Percentiles rank a stretch among this genome's conserved stretches.
Conservation (phyloP, 768 basidiomycete species). For the Hirschioporus abietinus region DNA sequence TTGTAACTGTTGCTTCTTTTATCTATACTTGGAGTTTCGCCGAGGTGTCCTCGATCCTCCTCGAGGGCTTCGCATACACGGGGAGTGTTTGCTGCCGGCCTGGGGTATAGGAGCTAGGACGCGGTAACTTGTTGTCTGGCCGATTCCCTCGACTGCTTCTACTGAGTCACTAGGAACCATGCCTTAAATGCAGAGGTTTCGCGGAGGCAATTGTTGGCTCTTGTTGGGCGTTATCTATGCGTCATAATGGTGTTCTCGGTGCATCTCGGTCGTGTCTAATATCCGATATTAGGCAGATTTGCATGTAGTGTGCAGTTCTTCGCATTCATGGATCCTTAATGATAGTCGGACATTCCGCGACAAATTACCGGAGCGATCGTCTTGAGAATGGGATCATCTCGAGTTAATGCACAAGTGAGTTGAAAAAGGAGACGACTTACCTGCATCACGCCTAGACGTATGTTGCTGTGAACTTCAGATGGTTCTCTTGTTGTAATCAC, state of each 20-base stretch:
- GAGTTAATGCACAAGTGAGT: neutral
- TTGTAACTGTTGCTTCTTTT: neutral
- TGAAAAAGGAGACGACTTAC: neutral
- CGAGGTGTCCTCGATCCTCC: neutral
- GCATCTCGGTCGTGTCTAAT: neutral
- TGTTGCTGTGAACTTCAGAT: neutral
- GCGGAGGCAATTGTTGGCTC: neutral
- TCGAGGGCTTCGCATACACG: neutral
- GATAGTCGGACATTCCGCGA: neutral
- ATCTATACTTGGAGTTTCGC: neutral
- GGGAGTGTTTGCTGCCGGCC: neutral
- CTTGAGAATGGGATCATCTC: neutral
- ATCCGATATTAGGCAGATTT: neutral
- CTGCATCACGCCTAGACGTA: neutral
- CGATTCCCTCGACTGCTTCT: neutral
- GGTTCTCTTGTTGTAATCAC: neutral
- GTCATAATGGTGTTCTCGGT: neutral
- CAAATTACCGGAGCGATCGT: neutral
- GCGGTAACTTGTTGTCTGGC: neutral
- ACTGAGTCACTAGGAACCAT: neutral
- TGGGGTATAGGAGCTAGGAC: neutral
- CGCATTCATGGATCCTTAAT: neutral
- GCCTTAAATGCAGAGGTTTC: neutral
- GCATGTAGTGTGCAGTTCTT: neutral
- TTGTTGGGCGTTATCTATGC: neutral